These are phyloP conservation scores for Cryptococcus neoformans DNA, from an alignment of 1,284 basidiomycete genomes.

Conservation along the genomic window DNA sequence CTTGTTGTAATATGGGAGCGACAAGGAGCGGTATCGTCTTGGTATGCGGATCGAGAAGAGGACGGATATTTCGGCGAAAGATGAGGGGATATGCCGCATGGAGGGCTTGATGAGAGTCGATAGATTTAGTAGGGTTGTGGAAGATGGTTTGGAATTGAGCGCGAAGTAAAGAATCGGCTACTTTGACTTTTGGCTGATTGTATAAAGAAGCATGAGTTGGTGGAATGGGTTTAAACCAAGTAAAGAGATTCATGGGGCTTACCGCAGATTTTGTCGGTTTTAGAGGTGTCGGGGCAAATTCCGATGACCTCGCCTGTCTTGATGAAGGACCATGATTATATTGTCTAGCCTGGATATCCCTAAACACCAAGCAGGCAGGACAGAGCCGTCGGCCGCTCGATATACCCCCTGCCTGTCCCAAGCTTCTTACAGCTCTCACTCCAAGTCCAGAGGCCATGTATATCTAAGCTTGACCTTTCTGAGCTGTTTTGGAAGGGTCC, in stretches of 20 bases:
- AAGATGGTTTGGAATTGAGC: constrained; percentile 1
- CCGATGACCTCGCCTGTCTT: not conserved
- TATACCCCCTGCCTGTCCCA: not conserved
- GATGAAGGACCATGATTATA: not conserved
- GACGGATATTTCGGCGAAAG: constrained; percentile 1
- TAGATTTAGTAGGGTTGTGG: not conserved
- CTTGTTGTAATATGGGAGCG: not conserved
- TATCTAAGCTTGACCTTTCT: not conserved
- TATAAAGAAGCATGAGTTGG: no score
- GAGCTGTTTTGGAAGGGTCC: not conserved
- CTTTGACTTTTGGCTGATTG: not conserved
- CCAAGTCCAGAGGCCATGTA: not conserved
- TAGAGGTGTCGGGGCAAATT: no score
- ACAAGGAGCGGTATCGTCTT: constrained; percentile 1
- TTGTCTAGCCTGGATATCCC: not conserved
- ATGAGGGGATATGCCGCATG: constrained; percentile 10
- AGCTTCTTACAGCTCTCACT: not conserved
- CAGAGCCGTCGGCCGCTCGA: not conserved
- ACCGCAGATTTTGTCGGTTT: no score
- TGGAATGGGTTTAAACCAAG: no score
- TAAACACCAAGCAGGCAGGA: not conserved
- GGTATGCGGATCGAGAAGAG: constrained; percentile 6
- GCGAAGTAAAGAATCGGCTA: not conserved
- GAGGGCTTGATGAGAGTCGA: not conserved
- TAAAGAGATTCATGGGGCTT: no score